These are phyloP conservation scores for Heteromeles arbutifolia DNA, from an alignment of 306 rosid species.

Conservation along the genomic window DNA sequence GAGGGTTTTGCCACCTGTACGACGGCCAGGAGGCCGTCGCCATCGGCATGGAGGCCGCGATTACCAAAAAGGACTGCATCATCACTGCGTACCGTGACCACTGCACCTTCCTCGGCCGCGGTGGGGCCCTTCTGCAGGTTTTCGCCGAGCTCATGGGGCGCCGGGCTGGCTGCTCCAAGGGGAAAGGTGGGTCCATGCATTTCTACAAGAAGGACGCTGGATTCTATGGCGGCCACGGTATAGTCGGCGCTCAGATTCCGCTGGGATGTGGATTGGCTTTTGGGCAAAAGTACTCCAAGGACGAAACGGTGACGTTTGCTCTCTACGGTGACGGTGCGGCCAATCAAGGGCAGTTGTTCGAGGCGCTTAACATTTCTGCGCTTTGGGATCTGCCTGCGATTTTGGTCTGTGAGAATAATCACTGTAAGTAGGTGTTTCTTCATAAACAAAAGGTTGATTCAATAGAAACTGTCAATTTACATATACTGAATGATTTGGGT, in stretches of 20 bases:
- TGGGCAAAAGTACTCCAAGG: constrained; percentile 75
- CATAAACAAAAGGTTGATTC: not conserved
- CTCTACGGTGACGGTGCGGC: constrained; percentile 94
- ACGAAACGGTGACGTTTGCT: constrained; percentile 65
- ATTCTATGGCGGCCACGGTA: constrained; percentile 88
- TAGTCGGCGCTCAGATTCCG: constrained; percentile 92
- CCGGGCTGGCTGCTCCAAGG: constrained; percentile 60
- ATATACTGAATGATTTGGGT: constrained; percentile 1
- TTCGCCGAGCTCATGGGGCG: constrained; percentile 87
- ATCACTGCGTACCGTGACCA: constrained; percentile 89
- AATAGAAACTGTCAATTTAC: not conserved
- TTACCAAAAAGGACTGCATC: constrained; percentile 56
- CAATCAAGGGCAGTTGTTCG: constrained; percentile 88
- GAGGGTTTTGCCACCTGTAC: constrained; percentile 91
- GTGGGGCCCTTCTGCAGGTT: constrained; percentile 53
- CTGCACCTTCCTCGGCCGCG: constrained; percentile 70
- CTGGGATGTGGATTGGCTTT: constrained; percentile 87
- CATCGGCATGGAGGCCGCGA: constrained; percentile 80
- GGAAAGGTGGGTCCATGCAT: constrained; percentile 97
- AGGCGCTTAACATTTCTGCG: constrained; percentile 85
- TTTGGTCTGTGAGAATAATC: constrained; percentile 96
- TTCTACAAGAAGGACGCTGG: constrained; percentile 67
- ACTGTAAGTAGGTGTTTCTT: constrained; percentile 47
- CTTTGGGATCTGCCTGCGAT: constrained; percentile 94
- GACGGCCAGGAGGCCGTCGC: constrained; percentile 94